Percentiles rank a stretch among this genome's conserved stretches.
Conservation (phyloP, 768 basidiomycete genomes). For the Lentinula sp. region DNA sequence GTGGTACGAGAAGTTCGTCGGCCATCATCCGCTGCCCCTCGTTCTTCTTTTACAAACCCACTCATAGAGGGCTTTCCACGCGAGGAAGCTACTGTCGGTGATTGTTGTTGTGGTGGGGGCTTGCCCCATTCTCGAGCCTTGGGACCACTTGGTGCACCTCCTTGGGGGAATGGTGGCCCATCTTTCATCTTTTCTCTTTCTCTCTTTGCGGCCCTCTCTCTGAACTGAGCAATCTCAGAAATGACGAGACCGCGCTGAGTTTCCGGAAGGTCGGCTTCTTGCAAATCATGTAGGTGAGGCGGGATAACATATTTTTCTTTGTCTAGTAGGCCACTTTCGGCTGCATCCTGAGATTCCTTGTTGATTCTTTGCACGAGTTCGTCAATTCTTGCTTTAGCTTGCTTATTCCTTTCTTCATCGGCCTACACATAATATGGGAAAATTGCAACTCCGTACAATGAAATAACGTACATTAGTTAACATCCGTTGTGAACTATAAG, state of each 20-base stretch:
- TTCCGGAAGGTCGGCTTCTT: conserved; percentile 96
- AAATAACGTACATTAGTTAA: conserved; percentile 63
- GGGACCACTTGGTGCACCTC: conserved; percentile 60
- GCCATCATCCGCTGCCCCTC: conserved; percentile 22
- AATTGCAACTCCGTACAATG: neutral
- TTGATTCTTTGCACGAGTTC: conserved; percentile 68
- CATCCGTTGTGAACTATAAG: conserved; percentile 76
- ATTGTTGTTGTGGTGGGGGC: conserved; percentile 35
- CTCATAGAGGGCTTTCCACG: conserved; percentile 54
- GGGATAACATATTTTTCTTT: conserved; percentile 89
- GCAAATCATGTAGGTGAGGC: conserved; percentile 93
- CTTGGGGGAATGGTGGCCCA: conserved; percentile 48
- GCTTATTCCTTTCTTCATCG: conserved; percentile 60
- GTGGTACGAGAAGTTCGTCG: conserved; percentile 26
- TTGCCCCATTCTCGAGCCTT: conserved; percentile 80
- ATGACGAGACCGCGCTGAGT: conserved; percentile 88
- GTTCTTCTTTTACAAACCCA: conserved; percentile 69
- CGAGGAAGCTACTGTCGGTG: conserved; percentile 59
- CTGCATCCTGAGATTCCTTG: conserved; percentile 65
- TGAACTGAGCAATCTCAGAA: conserved; percentile 93
- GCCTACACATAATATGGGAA: conserved; percentile 34
- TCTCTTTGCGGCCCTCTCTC: conserved; percentile 87
- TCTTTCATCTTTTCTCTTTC: conserved; percentile 87
- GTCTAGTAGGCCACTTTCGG: conserved; percentile 67
- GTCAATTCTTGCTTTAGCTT: conserved; percentile 60